Evolutionary conservation across 306 rosid genomes (phyloP).

Genomic region (Hippophae tibetana): DNA sequence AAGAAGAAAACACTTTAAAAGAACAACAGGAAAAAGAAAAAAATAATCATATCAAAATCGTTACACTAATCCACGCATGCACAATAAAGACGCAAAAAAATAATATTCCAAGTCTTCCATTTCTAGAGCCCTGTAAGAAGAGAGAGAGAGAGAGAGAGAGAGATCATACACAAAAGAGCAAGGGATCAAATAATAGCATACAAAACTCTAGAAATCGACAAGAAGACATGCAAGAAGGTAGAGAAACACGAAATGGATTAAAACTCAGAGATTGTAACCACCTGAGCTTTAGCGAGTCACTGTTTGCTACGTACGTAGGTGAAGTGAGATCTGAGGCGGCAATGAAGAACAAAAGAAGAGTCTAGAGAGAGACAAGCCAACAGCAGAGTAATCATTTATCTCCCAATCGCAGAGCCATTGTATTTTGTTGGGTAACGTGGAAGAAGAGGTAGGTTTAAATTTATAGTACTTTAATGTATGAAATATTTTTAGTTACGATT

Average conservation of each 20-base stretch:
- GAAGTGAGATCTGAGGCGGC: constrained; percentile 15
- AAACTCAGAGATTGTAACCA: constrained; percentile 12
- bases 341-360: background rate
- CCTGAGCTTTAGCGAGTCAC: constrained; percentile 51
- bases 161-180: background rate
- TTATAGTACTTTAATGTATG: no score
- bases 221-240: background rate
- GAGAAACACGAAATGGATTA: background rate
- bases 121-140: no score
- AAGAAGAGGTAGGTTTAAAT: no score
- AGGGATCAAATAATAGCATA: background rate
- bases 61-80: no score
- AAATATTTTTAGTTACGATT: no score
- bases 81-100: background rate
- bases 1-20: no score
- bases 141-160: no score
- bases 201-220: background rate
- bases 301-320: constrained; percentile 4
- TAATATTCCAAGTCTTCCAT: background rate
- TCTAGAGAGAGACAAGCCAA: background rate
- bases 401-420: no score
- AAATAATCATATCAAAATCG: no score
- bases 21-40: no score
- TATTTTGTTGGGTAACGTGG: no score
- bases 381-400: background rate